Base-by-base conservation (phyloP, 1,284 basidiomycete genomes). In the Phellinidium pouzarii region DNA sequence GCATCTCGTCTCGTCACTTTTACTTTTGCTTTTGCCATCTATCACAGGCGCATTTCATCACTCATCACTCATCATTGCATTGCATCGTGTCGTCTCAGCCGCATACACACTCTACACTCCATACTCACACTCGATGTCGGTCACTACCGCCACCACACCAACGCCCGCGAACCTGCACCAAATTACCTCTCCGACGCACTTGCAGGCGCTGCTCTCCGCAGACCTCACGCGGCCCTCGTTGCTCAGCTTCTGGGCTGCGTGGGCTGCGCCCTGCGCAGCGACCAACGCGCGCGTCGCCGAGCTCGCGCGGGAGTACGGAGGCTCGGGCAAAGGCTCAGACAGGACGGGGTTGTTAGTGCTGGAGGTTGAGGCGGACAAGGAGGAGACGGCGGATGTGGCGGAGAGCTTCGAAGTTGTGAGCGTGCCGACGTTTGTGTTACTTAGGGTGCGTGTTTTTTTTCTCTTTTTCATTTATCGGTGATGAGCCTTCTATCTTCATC, bases 321-420 rank as follows among this genome's bases (percentile, higher is more conserved):
- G 65, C 88, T n/a, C n/a, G n/a, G n/a, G n/a, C n/a, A n/a, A n/a
- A n/a, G n/a, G n/a, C n/a, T n/a, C n/a, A n/a, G n/a, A n/a, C n/a
- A n/a, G n/a, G n/a, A n/a, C n/a, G n/a, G n/a, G n/a, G n/a, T n/a
- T n/a, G 1, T 72, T 94, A 20, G 86, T 90, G 56, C 71, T 95
- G n/a, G 79, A 84, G 65, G 89, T 38, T 12, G 31, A 93, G 86
- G 89, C 98, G 36, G 31, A 93, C 86, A 88, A 98, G 36, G 94
- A 99, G 68, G 70, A 76, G 14, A 84, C 92, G 62, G 69, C 80
- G 11, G 95, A 98, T 52, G 94, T 99, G 48, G 78, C 93, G 3
- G 94, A 97, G 65, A 92, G 90, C 4, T 99, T 99, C 62, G 87
- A 94, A 26, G 80, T 99, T 53, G 84, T 94, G 64, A 83, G 90